A percentile compares a stretch with the other conserved stretches of the same genome.
Evolutionary conservation across 2,329 filamentous ascomycete genomes (phyloP).

Genomic region (Fonsecaea nubica): DNA sequence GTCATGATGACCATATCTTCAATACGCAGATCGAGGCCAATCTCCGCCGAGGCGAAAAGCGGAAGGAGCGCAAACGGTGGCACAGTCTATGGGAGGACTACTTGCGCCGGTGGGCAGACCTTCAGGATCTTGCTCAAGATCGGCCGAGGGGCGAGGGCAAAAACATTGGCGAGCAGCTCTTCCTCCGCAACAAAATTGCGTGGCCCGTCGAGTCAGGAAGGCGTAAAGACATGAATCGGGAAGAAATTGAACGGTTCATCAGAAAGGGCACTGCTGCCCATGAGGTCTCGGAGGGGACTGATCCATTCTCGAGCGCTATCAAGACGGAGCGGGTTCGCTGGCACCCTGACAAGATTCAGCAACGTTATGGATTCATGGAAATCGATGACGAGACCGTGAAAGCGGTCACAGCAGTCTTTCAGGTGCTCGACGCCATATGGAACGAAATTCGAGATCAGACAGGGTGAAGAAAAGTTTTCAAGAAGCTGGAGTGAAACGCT

Average conservation of each 20-base stretch:
- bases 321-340: conserved; percentile 89
- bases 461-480: neutral
- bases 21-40: conserved; percentile 72
- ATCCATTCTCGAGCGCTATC: conserved; percentile 60
- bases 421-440: conserved; percentile 85
- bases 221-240: conserved; percentile 62
- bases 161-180: conserved; percentile 28
- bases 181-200: conserved; percentile 58
- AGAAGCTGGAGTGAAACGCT: neutral
- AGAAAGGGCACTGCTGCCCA: conserved; percentile 46
- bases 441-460: conserved; percentile 47
- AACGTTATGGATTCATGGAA: conserved; percentile 78
- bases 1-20: conserved; percentile 50
- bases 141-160: conserved; percentile 27
- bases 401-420: conserved; percentile 87
- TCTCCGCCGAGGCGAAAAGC: conserved; percentile 69
- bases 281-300: conserved; percentile 33
- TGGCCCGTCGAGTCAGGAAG: conserved; percentile 76
- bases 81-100: conserved; percentile 71
- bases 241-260: conserved; percentile 74
- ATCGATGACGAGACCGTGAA: conserved; percentile 76
- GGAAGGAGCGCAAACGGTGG: conserved; percentile 63
- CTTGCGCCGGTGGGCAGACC: conserved; percentile 64
- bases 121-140: conserved; percentile 45
- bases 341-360: conserved; percentile 98